Evolutionary conservation across 441 rosid species (phyloP).

Genomic region (Syzygium malaccense): DNA sequence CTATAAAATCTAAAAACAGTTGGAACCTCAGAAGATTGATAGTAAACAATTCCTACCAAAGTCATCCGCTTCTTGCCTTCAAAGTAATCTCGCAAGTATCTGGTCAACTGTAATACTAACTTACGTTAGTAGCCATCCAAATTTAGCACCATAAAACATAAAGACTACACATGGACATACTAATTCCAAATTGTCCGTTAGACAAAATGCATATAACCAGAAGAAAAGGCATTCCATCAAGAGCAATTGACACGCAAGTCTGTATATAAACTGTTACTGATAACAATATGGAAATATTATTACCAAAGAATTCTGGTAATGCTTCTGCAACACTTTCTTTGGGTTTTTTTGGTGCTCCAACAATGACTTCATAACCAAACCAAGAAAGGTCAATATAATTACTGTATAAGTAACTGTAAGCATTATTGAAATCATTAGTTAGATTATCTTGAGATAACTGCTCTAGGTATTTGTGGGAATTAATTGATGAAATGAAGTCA

Average conservation of each 20-base stretch:
- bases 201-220: not conserved
- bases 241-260: not conserved
- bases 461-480: not conserved
- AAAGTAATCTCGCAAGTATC: slow-evolving; percentile 75
- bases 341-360: slow-evolving; percentile 89
- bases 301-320: slow-evolving; percentile 88
- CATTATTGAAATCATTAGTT: not conserved
- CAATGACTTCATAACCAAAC: slow-evolving; percentile 44
- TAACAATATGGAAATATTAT: not conserved
- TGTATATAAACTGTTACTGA: not conserved
- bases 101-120: slow-evolving; percentile 50
- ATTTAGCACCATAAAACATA: not conserved
- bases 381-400: not conserved
- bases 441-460: not conserved
- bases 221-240: not conserved
- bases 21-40: not conserved
- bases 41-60: slow-evolving; percentile 45
- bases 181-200: not conserved
- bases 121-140: not conserved
- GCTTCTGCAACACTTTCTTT: slow-evolving; percentile 79
- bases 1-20: not conserved
- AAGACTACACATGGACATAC: not conserved
- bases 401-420: not conserved
- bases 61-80: slow-evolving; percentile 91
- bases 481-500: not conserved